Conservation (phyloP, 2,329 filamentous ascomycete genomes). For the Samsoniella hepiali region DNA sequence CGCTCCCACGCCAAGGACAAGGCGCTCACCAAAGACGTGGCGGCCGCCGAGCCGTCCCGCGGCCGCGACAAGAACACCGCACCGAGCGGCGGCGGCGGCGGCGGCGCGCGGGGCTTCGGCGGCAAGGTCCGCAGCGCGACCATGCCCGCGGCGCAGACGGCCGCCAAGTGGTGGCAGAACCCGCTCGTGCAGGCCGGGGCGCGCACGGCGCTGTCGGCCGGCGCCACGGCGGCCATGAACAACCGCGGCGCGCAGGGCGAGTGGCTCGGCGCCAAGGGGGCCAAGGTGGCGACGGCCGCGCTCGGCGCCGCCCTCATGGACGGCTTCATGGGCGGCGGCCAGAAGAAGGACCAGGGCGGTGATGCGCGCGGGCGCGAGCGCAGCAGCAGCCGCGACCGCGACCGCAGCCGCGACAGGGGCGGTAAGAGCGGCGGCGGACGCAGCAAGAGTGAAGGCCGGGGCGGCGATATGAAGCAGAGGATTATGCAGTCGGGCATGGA, state of each 20-base stretch:
- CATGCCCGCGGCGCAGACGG: constrained; percentile 32
- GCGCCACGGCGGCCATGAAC: constrained; percentile 47
- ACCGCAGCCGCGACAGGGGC: background rate
- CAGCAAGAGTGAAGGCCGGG: constrained; percentile 12
- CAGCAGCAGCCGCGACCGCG: constrained; percentile 1
- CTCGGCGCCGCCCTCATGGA: constrained; percentile 48
- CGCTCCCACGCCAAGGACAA: constrained; percentile 3
- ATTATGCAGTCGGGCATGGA: constrained; percentile 28
- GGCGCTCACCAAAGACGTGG: constrained; percentile 15
- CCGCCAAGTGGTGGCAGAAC: constrained; percentile 37
- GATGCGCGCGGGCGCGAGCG: constrained; percentile 4
- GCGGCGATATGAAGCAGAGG: constrained; percentile 25
- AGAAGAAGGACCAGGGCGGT: constrained; percentile 28
- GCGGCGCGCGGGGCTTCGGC: background rate
- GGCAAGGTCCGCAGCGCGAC: constrained; percentile 30
- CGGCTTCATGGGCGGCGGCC: constrained; percentile 36
- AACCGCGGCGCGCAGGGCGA: constrained; percentile 43
- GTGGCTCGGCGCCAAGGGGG: constrained; percentile 48
- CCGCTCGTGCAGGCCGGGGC: constrained; percentile 41
- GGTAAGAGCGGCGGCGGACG: background rate
- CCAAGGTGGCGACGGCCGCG: constrained; percentile 47
- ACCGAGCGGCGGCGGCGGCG: constrained; percentile 18
- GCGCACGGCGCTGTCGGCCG: constrained; percentile 45
- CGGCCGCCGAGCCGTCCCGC: background rate
- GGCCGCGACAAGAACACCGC: constrained; percentile 22